Evolutionary conservation across 2,329 filamentous ascomycete species (phyloP).

Genomic region (Endoconidiophora laricicola): DNA sequence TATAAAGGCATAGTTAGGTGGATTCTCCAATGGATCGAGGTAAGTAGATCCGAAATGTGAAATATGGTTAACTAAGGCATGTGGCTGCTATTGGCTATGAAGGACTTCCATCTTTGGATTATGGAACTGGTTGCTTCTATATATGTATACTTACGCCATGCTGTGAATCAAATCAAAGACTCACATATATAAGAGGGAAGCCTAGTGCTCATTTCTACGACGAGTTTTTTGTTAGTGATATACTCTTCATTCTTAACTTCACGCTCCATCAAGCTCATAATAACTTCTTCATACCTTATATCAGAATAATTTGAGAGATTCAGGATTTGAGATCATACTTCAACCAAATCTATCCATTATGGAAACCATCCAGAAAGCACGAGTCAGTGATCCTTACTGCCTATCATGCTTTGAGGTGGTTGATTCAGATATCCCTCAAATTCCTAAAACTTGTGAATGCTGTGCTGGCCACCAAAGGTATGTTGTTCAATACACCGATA

Average conservation of each 20-base stretch:
- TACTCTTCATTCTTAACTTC: not conserved
- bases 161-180: too few relatives aligned
- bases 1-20: too few relatives aligned
- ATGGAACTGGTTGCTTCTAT: too few relatives aligned
- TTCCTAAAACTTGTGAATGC: slow-evolving; percentile 5
- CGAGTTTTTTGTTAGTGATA: not conserved
- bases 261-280: not conserved
- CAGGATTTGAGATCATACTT: too few relatives aligned
- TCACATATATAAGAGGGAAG: too few relatives aligned
- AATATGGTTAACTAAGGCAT: too few relatives aligned
- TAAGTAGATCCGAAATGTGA: too few relatives aligned
- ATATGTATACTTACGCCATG: too few relatives aligned
- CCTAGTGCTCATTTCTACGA: too few relatives aligned
- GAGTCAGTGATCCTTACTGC: not conserved
- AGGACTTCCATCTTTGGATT: too few relatives aligned
- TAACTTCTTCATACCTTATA: not conserved
- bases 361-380: not conserved
- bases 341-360: not conserved
- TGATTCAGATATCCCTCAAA: not conserved
- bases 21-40: too few relatives aligned
- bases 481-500: not conserved
- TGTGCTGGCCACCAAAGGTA: slow-evolving; percentile 7
- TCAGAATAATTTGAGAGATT: not conserved
- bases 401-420: slow-evolving; percentile 4
- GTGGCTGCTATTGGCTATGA: too few relatives aligned